Conservation (phyloP, 129 eudicot genomes). For the Rutidosis leptorrhynchoides region DNA sequence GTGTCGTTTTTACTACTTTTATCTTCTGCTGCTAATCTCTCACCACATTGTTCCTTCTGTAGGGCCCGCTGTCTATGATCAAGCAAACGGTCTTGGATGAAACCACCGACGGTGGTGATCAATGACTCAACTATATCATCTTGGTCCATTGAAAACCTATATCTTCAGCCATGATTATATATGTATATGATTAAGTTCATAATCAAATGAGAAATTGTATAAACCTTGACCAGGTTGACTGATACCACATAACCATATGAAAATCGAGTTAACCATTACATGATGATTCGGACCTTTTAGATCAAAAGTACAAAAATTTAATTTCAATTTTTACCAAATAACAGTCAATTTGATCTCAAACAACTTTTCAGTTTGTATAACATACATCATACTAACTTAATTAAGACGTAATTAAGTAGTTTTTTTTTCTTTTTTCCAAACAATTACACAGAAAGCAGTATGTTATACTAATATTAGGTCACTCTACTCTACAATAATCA, state of each 20-base stretch:
- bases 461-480: not conserved
- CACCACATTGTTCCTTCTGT: slow-evolving; percentile 79
- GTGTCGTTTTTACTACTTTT: slow-evolving; percentile 38
- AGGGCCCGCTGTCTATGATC: slow-evolving; percentile 52
- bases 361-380: not conserved
- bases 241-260: too few relatives aligned
- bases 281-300: not conserved
- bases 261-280: too few relatives aligned
- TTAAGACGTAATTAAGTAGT: not conserved
- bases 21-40: slow-evolving; percentile 76
- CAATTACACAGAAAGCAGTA: not conserved
- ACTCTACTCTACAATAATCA: not conserved
- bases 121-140: slow-evolving; percentile 53
- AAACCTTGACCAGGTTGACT: too few relatives aligned
- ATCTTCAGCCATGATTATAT: slow-evolving; percentile 41
- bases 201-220: too few relatives aligned
- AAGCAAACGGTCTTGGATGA: slow-evolving; percentile 60
- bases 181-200: not conserved
- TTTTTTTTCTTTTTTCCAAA: not conserved
- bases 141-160: slow-evolving; percentile 55
- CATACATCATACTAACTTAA: not conserved
- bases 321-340: not conserved
- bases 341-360: not conserved
- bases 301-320: not conserved
- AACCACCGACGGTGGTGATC: slow-evolving; percentile 48